Evolutionary conservation across 2,329 filamentous ascomycete species (phyloP).

Genomic region (Penicillium italicum): DNA sequence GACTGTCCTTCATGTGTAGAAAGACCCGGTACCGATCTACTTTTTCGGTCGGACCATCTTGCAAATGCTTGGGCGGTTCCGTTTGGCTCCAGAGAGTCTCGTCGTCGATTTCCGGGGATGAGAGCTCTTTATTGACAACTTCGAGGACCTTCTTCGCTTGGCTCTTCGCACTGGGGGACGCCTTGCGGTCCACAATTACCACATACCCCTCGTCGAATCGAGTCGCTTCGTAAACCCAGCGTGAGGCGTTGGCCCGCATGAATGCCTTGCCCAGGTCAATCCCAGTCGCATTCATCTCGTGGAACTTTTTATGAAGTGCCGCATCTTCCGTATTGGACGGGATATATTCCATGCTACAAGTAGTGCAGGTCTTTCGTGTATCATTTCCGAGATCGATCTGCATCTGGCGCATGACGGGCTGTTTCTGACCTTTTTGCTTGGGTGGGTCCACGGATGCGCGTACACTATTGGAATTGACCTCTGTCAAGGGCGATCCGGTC

Average conservation of each 20-base stretch:
- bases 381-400: slow-evolving; percentile 58
- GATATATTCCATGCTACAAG: slow-evolving; percentile 65
- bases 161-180: slow-evolving; percentile 49
- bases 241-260: slow-evolving; percentile 50
- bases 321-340: slow-evolving; percentile 59
- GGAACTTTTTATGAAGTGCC: slow-evolving; percentile 62
- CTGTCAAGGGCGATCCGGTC: slow-evolving; percentile 41
- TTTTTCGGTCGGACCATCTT: slow-evolving; percentile 35
- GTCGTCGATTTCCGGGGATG: slow-evolving; percentile 58
- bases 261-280: slow-evolving; percentile 60
- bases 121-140: slow-evolving; percentile 61
- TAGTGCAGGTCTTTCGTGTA: slow-evolving; percentile 54
- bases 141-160: slow-evolving; percentile 57
- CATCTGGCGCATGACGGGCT: slow-evolving; percentile 52
- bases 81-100: slow-evolving; percentile 54
- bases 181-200: slow-evolving; percentile 56
- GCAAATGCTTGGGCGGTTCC: slow-evolving; percentile 39
- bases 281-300: slow-evolving; percentile 59
- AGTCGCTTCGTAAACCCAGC: slow-evolving; percentile 51
- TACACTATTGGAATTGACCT: slow-evolving; percentile 46
- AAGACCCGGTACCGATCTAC: slow-evolving; percentile 57
- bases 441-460: slow-evolving; percentile 39
- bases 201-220: slow-evolving; percentile 52
- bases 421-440: slow-evolving; percentile 33
- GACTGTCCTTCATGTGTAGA: slow-evolving; percentile 58